Evolutionary conservation across 108 stramenopile genomes (phyloP), one percentile per base, ranked within the genome.

Genomic region (Cyclostephanos tholiformis): DNA sequence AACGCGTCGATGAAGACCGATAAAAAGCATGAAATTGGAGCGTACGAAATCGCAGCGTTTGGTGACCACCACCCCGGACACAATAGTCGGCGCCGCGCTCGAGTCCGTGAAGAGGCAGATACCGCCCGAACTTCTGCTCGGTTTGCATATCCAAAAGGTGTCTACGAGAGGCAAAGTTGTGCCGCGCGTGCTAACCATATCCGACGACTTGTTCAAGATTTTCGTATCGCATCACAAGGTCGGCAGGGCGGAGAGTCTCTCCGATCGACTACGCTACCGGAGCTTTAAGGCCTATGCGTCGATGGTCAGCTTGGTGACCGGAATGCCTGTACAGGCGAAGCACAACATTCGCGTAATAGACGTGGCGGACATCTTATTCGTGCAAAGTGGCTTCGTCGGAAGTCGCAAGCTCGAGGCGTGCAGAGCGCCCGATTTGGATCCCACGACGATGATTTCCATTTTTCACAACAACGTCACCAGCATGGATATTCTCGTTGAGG

Each of bases 121-220:
- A 27, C 22, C 55, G 11, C 80, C 80, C 12, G 29, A 65, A 17
- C 71, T 82, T 30, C 50, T 72, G n/a, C 41, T 71, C 6, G 80
- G 80, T 27, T 27, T 82, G n/a, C 22, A 71, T 32, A 63, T 82
- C 25, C 41, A 52, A 11, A 88, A 86, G 44, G 73, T 84, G 14
- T 77, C 80, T 8, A 65, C 64, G 23, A 80, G 74, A 19, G 87
- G 87, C n/a, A 56, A 46, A 17, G 13, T 78, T 13, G 69, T 55
- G 2, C 72, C 76, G 1, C 88, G 92, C 9, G 59, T 90, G n/a
- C 26, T 93, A 11, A 91, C 92, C 25, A 13, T 93, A 5, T 76
- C 72, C 27, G 38, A 77, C 49, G 90, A 93, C 55, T 76, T 85
- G 4, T 85, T 85, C 48, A 89, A 88, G 19, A 23, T 93, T 6